A percentile compares a stretch with the other conserved stretches of the same genome.
Conservation (phyloP, 768 basidiomycete species). For the Suillus alpinus region DNA sequence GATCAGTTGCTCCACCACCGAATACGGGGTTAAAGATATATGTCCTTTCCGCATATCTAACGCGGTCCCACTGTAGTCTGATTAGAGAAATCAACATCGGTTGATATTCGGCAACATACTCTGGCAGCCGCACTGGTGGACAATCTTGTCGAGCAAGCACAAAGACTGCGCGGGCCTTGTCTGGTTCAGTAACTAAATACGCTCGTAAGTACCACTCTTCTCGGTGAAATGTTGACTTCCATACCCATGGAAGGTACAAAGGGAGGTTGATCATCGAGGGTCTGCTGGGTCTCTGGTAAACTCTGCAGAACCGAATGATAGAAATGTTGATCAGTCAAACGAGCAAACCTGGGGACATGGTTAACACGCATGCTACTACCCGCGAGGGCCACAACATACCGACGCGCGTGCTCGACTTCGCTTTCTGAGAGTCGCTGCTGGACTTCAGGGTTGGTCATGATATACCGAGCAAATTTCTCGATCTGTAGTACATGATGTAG, state of each 20-base stretch:
- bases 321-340: conserved; percentile 75
- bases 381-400: conserved; percentile 39
- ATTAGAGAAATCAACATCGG: not conserved
- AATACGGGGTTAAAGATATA: conserved; percentile 77
- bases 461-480: conserved; percentile 82
- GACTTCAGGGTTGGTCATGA: conserved; percentile 64
- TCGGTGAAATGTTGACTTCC: conserved; percentile 21
- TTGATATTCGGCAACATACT: conserved; percentile 43
- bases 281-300: conserved; percentile 72
- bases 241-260: conserved; percentile 76
- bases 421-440: conserved; percentile 80
- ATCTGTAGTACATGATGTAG: conserved; percentile 49
- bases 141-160: conserved; percentile 74
- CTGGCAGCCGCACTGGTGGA: conserved; percentile 62
- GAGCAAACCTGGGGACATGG: conserved; percentile 56
- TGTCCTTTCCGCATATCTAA: conserved; percentile 78
- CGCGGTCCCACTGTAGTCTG: conserved; percentile 53
- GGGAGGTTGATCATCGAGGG: conserved; percentile 69
- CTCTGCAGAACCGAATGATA: conserved; percentile 77
- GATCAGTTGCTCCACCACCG: conserved; percentile 71
- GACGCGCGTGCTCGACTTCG: conserved; percentile 78
- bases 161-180: conserved; percentile 75
- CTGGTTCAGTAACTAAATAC: conserved; percentile 68
- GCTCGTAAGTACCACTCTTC: conserved; percentile 7
- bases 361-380: conserved; percentile 1